A percentile compares a stretch with the other conserved stretches of the same genome.
phyloP scores from a whole-genome alignment of 1,139 yeast species.

The Citeromyces hawaiiensis region DNA sequence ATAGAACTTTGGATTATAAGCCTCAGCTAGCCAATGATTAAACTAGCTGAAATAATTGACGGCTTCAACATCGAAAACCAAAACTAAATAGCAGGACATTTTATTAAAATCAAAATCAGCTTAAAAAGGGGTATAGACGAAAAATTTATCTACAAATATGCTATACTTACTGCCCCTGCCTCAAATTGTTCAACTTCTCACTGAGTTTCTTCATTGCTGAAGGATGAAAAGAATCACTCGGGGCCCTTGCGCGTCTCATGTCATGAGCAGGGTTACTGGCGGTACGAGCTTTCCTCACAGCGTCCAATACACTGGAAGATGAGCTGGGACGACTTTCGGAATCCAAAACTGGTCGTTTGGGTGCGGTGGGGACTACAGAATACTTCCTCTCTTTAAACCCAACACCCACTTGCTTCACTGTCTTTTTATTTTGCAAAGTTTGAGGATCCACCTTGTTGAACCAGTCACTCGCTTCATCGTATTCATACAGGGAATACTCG shows the following conservation, averaged over 20 bases:
- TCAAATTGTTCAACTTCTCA: not conserved
- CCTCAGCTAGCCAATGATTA: no score
- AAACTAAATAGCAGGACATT: no score
- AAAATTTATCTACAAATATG: not conserved
- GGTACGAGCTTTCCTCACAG: not conserved
- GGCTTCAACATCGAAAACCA: no score
- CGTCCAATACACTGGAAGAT: not conserved
- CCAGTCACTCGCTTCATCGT: constrained; percentile 68
- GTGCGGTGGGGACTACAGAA: constrained; percentile 66
- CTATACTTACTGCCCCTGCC: not conserved
- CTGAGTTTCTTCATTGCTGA: not conserved
- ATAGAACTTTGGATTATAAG: no score
- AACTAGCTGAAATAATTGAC: no score
- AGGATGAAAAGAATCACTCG: not conserved
- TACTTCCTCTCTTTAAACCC: constrained; percentile 53
- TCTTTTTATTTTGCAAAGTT: constrained; percentile 36
- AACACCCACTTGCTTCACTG: constrained; percentile 51
- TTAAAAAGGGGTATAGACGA: no score
- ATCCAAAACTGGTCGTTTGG: constrained; percentile 13
- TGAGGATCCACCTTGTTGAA: constrained; percentile 65
- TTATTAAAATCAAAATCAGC: no score
- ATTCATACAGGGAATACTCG: constrained; percentile 81
- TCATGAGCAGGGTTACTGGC: not conserved
- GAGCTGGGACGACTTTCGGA: not conserved
- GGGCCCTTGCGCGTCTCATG: not conserved